Percentiles rank a stretch among this genome's conserved stretches.
Evolutionary conservation across 2,329 filamentous ascomycete species (phyloP).

Genomic region (Monilinia vaccinii-corymbosi): DNA sequence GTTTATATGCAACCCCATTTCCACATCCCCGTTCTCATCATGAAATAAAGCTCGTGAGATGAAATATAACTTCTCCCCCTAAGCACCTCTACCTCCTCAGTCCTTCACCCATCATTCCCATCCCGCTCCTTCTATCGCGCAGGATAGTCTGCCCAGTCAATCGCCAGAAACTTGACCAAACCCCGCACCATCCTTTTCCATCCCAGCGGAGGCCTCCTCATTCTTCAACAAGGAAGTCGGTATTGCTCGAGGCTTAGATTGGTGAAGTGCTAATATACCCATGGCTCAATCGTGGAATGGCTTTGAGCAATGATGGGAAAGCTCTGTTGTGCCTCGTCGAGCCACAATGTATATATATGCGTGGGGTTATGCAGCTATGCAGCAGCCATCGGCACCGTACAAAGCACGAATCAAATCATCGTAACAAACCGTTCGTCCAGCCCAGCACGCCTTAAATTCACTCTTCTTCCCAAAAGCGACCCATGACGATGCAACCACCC

Average conservation of each 20-base stretch:
- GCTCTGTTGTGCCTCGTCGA: conserved; percentile 49
- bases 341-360: conserved; percentile 44
- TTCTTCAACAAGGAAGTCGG: conserved; percentile 25
- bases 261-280: conserved; percentile 3
- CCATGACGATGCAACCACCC: conserved; percentile 52
- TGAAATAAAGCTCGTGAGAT: background rate
- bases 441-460: background rate
- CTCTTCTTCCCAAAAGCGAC: conserved; percentile 35
- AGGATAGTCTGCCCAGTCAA: conserved; percentile 26
- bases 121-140: conserved; percentile 17
- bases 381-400: conserved; percentile 38
- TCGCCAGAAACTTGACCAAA: conserved; percentile 20
- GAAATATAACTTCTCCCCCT: background rate
- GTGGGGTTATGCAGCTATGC: conserved; percentile 63
- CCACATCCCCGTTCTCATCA: background rate
- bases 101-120: conserved; percentile 14
- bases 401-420: conserved; percentile 39
- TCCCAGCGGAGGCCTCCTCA: conserved; percentile 25
- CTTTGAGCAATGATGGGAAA: conserved; percentile 42
- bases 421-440: conserved; percentile 40
- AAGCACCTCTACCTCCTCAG: no score
- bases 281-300: conserved; percentile 48
- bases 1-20: background rate
- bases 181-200: conserved; percentile 29
- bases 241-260: conserved; percentile 7